Percentiles rank a stretch among this genome's conserved stretches.
phyloP scores from a whole-genome alignment of 2,329 filamentous ascomycete genomes.

The Rutstroemia sydowiana region DNA sequence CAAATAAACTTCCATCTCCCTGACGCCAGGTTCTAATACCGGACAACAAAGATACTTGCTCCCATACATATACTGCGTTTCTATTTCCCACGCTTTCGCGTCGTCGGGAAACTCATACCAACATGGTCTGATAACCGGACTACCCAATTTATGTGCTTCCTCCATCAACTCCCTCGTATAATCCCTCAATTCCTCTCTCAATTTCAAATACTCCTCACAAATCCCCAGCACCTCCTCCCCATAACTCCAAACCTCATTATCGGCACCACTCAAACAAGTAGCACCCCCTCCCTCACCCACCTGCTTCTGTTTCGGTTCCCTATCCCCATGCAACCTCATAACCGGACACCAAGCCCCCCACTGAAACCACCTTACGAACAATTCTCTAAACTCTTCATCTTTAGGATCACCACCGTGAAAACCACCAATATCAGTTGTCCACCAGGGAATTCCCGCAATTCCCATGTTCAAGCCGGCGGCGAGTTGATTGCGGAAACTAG shows the following conservation, averaged over 20 bases:
- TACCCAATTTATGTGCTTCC: slow-evolving; percentile 34
- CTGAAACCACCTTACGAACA: slow-evolving; percentile 63
- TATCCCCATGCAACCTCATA: slow-evolving; percentile 59
- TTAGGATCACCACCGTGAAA: slow-evolving; percentile 58
- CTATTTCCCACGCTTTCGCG: background rate
- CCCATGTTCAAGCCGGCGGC: slow-evolving; percentile 60
- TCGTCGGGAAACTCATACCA: background rate
- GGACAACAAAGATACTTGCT: background rate
- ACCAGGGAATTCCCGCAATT: slow-evolving; percentile 57
- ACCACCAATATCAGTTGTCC: slow-evolving; percentile 64
- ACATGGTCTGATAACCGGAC: background rate
- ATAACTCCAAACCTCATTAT: slow-evolving; percentile 62
- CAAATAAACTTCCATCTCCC: background rate
- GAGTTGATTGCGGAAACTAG: slow-evolving; percentile 50
- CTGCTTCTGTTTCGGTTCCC: slow-evolving; percentile 48
- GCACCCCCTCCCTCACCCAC: slow-evolving; percentile 17
- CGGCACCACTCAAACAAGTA: slow-evolving; percentile 35
- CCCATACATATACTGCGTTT: background rate
- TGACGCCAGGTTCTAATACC: background rate
- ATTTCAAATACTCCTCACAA: slow-evolving; percentile 49
- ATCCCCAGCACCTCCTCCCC: slow-evolving; percentile 53
- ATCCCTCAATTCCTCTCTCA: slow-evolving; percentile 49
- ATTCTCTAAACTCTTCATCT: slow-evolving; percentile 49
- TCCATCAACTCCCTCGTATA: slow-evolving; percentile 53
- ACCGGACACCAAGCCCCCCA: slow-evolving; percentile 62